Evolutionary conservation across 2,329 filamentous ascomycete genomes (phyloP).

Genomic region (Elsinoe ampelina): DNA sequence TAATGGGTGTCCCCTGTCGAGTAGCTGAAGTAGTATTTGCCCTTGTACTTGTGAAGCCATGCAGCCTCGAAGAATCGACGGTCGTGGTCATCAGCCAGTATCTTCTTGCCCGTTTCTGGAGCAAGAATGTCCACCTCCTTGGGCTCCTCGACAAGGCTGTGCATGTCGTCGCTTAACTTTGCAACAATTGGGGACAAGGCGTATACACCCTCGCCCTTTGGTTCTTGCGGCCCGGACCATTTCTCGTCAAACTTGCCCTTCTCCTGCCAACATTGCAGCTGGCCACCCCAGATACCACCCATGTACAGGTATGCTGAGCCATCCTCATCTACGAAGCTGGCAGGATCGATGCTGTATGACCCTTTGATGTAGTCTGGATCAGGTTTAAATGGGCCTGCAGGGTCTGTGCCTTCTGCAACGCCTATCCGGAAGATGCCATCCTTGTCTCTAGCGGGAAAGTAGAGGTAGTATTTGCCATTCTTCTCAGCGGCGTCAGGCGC

Average conservation of each 20-base stretch:
- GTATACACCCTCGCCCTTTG: slow-evolving; percentile 42
- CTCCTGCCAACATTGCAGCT: slow-evolving; percentile 63
- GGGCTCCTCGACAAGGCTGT: slow-evolving; percentile 46
- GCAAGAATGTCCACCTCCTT: slow-evolving; percentile 57
- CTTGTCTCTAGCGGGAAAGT: slow-evolving; percentile 66
- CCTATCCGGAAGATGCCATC: slow-evolving; percentile 64
- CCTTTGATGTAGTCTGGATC: slow-evolving; percentile 57
- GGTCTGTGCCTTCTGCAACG: slow-evolving; percentile 54
- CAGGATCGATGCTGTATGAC: slow-evolving; percentile 69
- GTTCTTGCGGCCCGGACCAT: slow-evolving; percentile 51
- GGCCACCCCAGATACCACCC: slow-evolving; percentile 71
- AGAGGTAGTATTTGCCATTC: slow-evolving; percentile 64
- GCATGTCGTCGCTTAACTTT: slow-evolving; percentile 56
- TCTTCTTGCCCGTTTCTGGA: slow-evolving; percentile 46
- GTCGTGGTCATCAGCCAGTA: slow-evolving; percentile 60
- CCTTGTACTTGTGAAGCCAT: slow-evolving; percentile 66
- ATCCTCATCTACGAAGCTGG: slow-evolving; percentile 63
- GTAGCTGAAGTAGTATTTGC: slow-evolving; percentile 66
- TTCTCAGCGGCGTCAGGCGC: slow-evolving; percentile 64
- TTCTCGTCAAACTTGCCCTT: slow-evolving; percentile 48
- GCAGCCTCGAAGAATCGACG: slow-evolving; percentile 71
- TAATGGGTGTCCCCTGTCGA: slow-evolving; percentile 71
- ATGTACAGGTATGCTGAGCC: slow-evolving; percentile 61
- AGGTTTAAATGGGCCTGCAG: slow-evolving; percentile 60
- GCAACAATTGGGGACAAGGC: slow-evolving; percentile 61